These are phyloP conservation scores for Dictyophora rubrovolvata DNA, from an alignment of 768 basidiomycete genomes.

Conservation along the genomic window DNA sequence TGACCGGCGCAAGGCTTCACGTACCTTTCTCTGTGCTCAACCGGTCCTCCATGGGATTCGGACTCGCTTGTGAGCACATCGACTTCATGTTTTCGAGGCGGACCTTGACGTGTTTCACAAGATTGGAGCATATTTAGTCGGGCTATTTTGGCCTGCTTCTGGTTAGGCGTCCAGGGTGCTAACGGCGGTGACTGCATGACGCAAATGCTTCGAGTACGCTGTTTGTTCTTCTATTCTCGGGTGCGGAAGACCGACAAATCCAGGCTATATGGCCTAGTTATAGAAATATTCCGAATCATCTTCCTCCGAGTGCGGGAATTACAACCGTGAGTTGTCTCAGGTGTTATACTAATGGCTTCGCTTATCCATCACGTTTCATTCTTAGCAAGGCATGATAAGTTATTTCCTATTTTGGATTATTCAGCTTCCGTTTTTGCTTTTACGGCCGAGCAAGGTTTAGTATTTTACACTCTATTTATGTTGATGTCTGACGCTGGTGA, in stretches of 20 bases:
- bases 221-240: not conserved
- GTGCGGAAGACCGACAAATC: slow-evolving; percentile 40
- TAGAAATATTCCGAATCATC: slow-evolving; percentile 50
- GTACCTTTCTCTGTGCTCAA: slow-evolving; percentile 72
- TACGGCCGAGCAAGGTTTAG: slow-evolving; percentile 53
- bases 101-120: not conserved
- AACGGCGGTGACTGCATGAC: slow-evolving; percentile 66
- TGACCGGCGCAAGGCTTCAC: slow-evolving; percentile 66
- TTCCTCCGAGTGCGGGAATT: slow-evolving; percentile 47
- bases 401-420: slow-evolving; percentile 73
- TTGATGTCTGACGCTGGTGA: not conserved
- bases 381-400: slow-evolving; percentile 48
- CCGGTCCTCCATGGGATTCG: slow-evolving; percentile 82
- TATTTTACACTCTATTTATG: not conserved
- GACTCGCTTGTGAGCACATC: slow-evolving; percentile 47
- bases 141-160: slow-evolving; percentile 67
- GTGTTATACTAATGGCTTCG: not conserved
- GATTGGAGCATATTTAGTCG: slow-evolving; percentile 73
- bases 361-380: not conserved
- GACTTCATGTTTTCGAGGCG: not conserved
- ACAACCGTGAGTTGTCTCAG: slow-evolving; percentile 37
- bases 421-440: slow-evolving; percentile 63
- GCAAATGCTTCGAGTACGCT: slow-evolving; percentile 25
- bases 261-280: slow-evolving; percentile 74
- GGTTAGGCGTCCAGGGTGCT: slow-evolving; percentile 58